Evolutionary conservation across 441 rosid genomes (phyloP).

Genomic region (Arabidopsis hybrid): DNA sequence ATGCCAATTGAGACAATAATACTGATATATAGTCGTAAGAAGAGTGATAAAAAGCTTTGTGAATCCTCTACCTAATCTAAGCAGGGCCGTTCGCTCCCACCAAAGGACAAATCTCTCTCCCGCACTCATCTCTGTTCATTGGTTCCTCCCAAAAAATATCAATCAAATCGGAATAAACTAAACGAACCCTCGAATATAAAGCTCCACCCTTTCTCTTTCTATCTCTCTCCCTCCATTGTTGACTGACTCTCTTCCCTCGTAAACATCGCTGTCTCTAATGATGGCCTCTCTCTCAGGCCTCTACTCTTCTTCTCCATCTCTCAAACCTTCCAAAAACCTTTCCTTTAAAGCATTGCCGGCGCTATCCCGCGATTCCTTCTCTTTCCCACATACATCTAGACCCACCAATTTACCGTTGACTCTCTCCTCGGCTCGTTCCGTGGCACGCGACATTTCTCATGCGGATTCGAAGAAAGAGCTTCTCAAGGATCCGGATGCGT

Average conservation of each 20-base stretch:
- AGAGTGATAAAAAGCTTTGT: constrained; percentile 22
- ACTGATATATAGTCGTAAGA: background rate
- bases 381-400: constrained; percentile 46
- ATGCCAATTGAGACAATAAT: constrained; percentile 9
- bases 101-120: constrained; percentile 42
- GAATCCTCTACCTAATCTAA: constrained; percentile 33
- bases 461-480: constrained; percentile 57
- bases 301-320: constrained; percentile 58
- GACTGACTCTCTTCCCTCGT: constrained; percentile 39
- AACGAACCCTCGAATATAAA: background rate
- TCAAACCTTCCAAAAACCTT: constrained; percentile 46
- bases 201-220: constrained; percentile 2
- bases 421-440: constrained; percentile 49
- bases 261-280: constrained; percentile 41
- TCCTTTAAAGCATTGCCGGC: constrained; percentile 41
- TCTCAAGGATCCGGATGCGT: constrained; percentile 61
- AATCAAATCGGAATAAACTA: constrained; percentile 10
- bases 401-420: constrained; percentile 35
- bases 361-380: constrained; percentile 40
- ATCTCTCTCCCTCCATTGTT: constrained; percentile 8
- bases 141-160: constrained; percentile 36
- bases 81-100: constrained; percentile 43
- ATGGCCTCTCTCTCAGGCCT: constrained; percentile 84
- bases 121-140: constrained; percentile 27
- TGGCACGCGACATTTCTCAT: constrained; percentile 64